phyloP scores from a whole-genome alignment of 352 stramenopile genomes.

The Blastocystis sp. region DNA sequence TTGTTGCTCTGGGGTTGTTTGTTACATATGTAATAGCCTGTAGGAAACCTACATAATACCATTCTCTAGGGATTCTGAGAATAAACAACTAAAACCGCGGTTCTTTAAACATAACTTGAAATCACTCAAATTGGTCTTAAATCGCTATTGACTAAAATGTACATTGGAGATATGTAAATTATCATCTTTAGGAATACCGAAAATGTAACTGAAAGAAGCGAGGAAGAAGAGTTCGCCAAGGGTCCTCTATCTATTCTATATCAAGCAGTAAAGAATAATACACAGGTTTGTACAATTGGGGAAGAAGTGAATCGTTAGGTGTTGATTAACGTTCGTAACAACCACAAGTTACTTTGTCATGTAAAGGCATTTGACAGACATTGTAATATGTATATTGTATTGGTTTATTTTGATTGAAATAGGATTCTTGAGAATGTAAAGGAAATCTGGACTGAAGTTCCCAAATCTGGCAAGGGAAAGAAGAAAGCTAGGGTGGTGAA shows the following conservation, averaged over 20 bases:
- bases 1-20: background rate
- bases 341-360: slow-evolving; percentile 96
- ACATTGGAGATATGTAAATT: too few relatives aligned
- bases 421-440: slow-evolving; percentile 98
- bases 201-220: slow-evolving; percentile 25
- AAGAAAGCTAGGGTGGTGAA: slow-evolving; percentile 91
- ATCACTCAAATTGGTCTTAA: background rate
- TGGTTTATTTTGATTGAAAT: background rate
- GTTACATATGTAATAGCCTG: too few relatives aligned
- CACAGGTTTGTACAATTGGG: slow-evolving; percentile 68
- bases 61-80: too few relatives aligned
- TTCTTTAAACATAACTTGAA: background rate
- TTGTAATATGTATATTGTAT: slow-evolving; percentile 93
- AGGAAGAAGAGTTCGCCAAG: slow-evolving; percentile 89
- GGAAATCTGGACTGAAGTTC: slow-evolving; percentile 99
- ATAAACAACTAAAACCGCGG: background rate
- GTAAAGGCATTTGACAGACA: slow-evolving; percentile 99
- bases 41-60: too few relatives aligned
- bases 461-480: slow-evolving; percentile 92
- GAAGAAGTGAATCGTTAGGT: slow-evolving; percentile 82
- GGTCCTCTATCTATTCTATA: slow-evolving; percentile 93
- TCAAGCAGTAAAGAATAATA: slow-evolving; percentile 92
- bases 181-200: slow-evolving; percentile 28
- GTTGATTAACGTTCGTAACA: slow-evolving; percentile 99
- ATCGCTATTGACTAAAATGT: background rate